A percentile compares a stretch with the other conserved stretches of the same genome.
phyloP scores from a whole-genome alignment of 2,329 filamentous ascomycete species.

The Xylariaceae sp. region DNA sequence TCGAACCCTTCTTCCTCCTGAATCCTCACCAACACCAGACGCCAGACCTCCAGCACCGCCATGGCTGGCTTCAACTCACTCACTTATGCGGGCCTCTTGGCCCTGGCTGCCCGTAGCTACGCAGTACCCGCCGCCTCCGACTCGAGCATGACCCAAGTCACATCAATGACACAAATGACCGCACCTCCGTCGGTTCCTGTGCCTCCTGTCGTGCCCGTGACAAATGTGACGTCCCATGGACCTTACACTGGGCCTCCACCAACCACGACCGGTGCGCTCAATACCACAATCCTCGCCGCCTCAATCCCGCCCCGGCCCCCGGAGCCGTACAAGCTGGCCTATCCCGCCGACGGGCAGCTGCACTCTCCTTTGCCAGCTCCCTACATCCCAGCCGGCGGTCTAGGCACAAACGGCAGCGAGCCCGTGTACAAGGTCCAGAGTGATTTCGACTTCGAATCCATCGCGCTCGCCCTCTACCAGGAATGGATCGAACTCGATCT shows the following conservation, averaged over 20 bases:
- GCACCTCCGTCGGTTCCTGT: conserved; percentile 28
- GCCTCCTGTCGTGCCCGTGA: conserved; percentile 34
- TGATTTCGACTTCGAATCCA: conserved; percentile 78
- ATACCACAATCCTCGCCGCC: conserved; percentile 50
- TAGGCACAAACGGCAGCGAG: conserved; percentile 70
- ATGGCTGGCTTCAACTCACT: conserved; percentile 8
- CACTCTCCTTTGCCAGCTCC: conserved; percentile 64
- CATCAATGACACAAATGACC: conserved; percentile 32
- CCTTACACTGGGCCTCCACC: conserved; percentile 58
- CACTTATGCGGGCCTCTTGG: conserved; percentile 13
- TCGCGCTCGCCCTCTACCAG: conserved; percentile 70
- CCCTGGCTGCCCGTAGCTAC: conserved; percentile 14
- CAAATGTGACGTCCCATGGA: conserved; percentile 62
- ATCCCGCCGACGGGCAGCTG: conserved; percentile 65
- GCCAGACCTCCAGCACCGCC: not conserved
- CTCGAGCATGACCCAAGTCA: conserved; percentile 11
- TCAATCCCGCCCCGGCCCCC: conserved; percentile 55
- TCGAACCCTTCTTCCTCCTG: not conserved
- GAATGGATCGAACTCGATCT: conserved; percentile 82
- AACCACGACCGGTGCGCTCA: conserved; percentile 65
- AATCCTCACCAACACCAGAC: not conserved
- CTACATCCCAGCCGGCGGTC: conserved; percentile 65
- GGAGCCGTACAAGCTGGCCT: conserved; percentile 58
- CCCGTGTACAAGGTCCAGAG: conserved; percentile 73
- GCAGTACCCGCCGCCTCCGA: conserved; percentile 35